phyloP scores from a whole-genome alignment of 352 stramenopile genomes.

The Pseudoperonospora humuli region DNA sequence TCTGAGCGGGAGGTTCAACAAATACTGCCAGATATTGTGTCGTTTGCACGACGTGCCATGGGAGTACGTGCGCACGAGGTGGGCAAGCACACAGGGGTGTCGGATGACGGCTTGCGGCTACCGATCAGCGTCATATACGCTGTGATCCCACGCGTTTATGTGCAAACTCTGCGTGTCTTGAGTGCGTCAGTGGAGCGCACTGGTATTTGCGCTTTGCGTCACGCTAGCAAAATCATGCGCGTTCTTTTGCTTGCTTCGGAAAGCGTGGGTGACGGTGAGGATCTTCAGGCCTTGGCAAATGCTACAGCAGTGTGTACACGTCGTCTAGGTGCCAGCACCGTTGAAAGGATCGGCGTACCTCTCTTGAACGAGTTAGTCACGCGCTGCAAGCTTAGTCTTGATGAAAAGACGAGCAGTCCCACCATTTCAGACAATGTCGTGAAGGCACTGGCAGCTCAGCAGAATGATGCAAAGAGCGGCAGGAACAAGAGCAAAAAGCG shows the following conservation, averaged over 20 bases:
- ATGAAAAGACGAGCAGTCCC: constrained; percentile 15
- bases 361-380: constrained; percentile 52
- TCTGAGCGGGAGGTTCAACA: constrained; percentile 75
- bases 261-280: constrained; percentile 21
- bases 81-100: constrained; percentile 75
- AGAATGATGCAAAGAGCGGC: constrained; percentile 16
- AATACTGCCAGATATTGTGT: constrained; percentile 45
- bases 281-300: constrained; percentile 40
- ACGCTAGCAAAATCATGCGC: constrained; percentile 56
- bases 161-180: constrained; percentile 35
- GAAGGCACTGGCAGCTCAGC: constrained; percentile 10
- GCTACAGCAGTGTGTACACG: constrained; percentile 43
- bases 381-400: constrained; percentile 45
- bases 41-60: constrained; percentile 51
- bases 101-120: constrained; percentile 65
- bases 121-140: constrained; percentile 68
- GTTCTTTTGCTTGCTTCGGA: constrained; percentile 56
- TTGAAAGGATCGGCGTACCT: constrained; percentile 63
- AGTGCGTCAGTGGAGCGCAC: constrained; percentile 34
- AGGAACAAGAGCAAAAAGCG: constrained; percentile 76
- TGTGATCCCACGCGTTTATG: constrained; percentile 49
- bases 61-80: constrained; percentile 58
- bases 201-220: constrained; percentile 55
- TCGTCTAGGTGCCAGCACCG: constrained; percentile 52
- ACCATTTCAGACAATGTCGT: constrained; percentile 7